phyloP scores from a whole-genome alignment of 2,329 filamentous ascomycete genomes.

The Allantophomopsis lycopodina region DNA sequence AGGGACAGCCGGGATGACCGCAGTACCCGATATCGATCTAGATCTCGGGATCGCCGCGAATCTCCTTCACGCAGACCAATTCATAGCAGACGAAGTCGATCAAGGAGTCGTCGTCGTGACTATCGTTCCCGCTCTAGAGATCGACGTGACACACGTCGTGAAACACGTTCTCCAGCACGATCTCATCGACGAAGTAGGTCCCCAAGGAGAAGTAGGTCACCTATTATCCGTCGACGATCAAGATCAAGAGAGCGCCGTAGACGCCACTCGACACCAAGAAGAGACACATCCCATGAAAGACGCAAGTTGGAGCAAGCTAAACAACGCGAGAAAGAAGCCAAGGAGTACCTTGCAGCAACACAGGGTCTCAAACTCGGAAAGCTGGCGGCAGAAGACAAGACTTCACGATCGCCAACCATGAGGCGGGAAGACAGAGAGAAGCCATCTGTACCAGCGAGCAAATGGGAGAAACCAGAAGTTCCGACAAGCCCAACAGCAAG shows the following conservation, averaged over 20 bases:
- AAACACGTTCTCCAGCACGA: constrained; percentile 1
- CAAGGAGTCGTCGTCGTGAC: constrained; percentile 9
- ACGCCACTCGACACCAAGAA: constrained; percentile 1
- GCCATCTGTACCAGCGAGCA: not conserved
- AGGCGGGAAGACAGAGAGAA: constrained; percentile 1
- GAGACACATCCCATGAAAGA: constrained; percentile 6
- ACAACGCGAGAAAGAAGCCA: constrained; percentile 49
- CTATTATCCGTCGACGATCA: not conserved
- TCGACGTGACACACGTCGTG: constrained; percentile 7
- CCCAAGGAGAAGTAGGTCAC: constrained; percentile 1
- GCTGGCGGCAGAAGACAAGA: constrained; percentile 42
- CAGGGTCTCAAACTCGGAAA: constrained; percentile 17
- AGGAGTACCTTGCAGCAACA: constrained; percentile 43
- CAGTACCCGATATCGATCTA: constrained; percentile 3
- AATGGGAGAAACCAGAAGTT: constrained; percentile 1
- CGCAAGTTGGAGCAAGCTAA: constrained; percentile 47
- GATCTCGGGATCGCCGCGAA: constrained; percentile 5
- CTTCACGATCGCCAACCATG: not conserved
- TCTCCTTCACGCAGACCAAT: no score
- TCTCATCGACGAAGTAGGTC: constrained; percentile 1
- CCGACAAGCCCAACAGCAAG: not conserved
- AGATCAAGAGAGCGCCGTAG: constrained; percentile 1
- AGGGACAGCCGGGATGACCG: no score
- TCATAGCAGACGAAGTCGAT: constrained; percentile 11
- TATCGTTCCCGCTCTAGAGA: no score